Evolutionary conservation across 2,329 filamentous ascomycete species (phyloP).

Genomic region (Incumbomyces lentus): DNA sequence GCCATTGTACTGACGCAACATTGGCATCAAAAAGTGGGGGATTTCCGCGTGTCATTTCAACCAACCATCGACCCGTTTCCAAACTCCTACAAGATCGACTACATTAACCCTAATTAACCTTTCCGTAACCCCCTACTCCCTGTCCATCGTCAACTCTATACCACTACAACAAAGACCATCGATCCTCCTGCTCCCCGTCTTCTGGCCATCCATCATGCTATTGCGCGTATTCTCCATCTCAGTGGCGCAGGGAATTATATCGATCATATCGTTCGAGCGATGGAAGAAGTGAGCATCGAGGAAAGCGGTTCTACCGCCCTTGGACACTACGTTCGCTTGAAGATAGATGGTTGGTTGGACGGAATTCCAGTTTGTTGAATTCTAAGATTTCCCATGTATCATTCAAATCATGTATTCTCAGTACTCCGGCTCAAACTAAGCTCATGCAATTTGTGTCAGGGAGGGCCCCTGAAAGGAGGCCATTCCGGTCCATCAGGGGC

Average conservation of each 20-base stretch:
- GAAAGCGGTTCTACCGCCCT: constrained; percentile 15
- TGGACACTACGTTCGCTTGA: constrained; percentile 12
- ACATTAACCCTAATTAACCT: constrained; percentile 3
- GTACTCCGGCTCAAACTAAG: no score
- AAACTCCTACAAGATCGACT: constrained; percentile 15
- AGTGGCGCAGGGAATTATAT: constrained; percentile 18
- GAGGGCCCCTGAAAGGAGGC: no score
- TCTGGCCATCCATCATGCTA: constrained; percentile 20
- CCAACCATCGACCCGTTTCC: constrained; percentile 2
- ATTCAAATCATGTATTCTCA: no score
- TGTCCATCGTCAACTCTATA: constrained; percentile 17
- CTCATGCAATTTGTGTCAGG: no score
- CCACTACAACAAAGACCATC: constrained; percentile 24
- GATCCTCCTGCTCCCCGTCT: constrained; percentile 23
- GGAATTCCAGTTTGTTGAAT: constrained; percentile 5
- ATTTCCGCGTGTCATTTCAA: not conserved
- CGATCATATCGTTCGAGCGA: constrained; percentile 20
- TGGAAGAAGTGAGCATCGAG: constrained; percentile 18
- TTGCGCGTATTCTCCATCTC: constrained; percentile 22
- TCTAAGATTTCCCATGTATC: no score
- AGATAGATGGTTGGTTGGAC: constrained; percentile 16
- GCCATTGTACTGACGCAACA: constrained; percentile 1
- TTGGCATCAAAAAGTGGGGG: not conserved
- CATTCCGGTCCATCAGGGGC: no score
- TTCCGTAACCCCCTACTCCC: constrained; percentile 16